Base-by-base conservation (phyloP, 345 rosid species). In the Aethionema arabicum region DNA sequence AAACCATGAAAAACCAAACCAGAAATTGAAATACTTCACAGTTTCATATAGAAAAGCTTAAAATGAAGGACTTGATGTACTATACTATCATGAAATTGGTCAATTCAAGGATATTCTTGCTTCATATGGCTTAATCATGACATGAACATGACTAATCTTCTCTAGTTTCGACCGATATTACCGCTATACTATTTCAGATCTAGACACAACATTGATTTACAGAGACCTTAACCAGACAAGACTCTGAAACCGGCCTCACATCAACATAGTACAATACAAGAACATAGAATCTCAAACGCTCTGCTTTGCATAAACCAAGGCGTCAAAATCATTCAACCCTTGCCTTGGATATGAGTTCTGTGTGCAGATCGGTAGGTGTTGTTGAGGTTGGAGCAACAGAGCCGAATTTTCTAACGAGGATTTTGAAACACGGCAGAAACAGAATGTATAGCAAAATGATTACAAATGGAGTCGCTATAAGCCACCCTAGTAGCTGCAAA, bases 371-470 rank as follows among this genome's bases (percentile, higher is more conserved):
- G 30, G 36, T 54, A 6, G 48, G 36, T 9, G 46, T 30, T 36
- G 49, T 65, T 14, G 49, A 0, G 12, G 60, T 36, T 44, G 70
- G 36, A 57, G 46, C 7, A 42, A 3, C 53, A 35, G 54, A 45
- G 52, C 61, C 16, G 56, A 72, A 65, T 45, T 72, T 65, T 46
- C 61, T 43, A 61, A 72, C 75, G 31, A 65, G 70, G 44, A 64
- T 16, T 37, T 16, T 72, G 75, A 72, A 72, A 13, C 56, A 72
- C n/a, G 75, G 71, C 7, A 72, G 61, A 65, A 72, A 72, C 21
- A 65, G 3, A 4, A 72, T 52, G 70, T 72, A 72, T 29, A 72
- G 44, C 8, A 51, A 56, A 56, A 59, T 4, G 55, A 72, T 58
- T 16, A 72, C 70, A 52, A 72, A 59, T 14, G 75, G 75, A 14